A percentile compares a stretch with the other conserved stretches of the same genome.
phyloP scores from a whole-genome alignment of 1,284 basidiomycete species.

The Moniliella sp. region DNA sequence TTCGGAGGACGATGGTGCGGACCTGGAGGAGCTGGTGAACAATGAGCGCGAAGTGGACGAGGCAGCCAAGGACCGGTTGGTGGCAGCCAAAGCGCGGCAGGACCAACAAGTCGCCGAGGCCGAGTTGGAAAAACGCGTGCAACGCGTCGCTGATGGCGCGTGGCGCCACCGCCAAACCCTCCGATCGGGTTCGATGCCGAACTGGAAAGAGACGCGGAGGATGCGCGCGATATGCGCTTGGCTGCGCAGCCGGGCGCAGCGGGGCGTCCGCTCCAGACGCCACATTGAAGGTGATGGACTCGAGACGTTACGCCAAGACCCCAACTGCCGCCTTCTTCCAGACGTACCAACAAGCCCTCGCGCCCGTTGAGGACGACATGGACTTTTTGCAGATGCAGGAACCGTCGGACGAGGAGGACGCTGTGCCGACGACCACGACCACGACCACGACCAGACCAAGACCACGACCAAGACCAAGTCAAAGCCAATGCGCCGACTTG shows the following conservation, averaged over 20 bases:
- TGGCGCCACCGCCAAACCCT: constrained; percentile 13
- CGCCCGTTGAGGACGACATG: neutral
- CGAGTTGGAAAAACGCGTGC: constrained; percentile 18
- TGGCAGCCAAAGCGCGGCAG: constrained; percentile 10
- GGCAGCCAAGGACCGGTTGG: constrained; percentile 18
- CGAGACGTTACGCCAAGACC: too few relatives aligned
- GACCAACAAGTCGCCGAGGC: constrained; percentile 14
- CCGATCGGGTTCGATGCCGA: constrained; percentile 12
- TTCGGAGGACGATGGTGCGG: constrained; percentile 15
- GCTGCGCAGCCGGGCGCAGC: too few relatives aligned
- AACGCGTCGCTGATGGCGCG: constrained; percentile 3
- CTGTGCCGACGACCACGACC: too few relatives aligned
- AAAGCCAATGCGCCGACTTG: too few relatives aligned
- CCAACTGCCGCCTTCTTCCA: neutral
- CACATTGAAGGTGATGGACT: too few relatives aligned
- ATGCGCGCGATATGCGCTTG: constrained; percentile 15
- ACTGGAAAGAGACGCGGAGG: constrained; percentile 27
- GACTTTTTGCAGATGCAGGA: too few relatives aligned
- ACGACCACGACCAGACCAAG: too few relatives aligned
- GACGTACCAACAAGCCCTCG: neutral
- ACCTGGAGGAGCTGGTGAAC: constrained; percentile 22
- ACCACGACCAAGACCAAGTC: too few relatives aligned
- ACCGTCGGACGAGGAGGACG: too few relatives aligned
- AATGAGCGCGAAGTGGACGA: constrained; percentile 21
- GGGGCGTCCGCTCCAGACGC: constrained; percentile 4